Percentiles rank a stretch among this genome's conserved stretches.
phyloP scores from a whole-genome alignment of 2,329 filamentous ascomycete genomes.

The Zasmidium cellare region DNA sequence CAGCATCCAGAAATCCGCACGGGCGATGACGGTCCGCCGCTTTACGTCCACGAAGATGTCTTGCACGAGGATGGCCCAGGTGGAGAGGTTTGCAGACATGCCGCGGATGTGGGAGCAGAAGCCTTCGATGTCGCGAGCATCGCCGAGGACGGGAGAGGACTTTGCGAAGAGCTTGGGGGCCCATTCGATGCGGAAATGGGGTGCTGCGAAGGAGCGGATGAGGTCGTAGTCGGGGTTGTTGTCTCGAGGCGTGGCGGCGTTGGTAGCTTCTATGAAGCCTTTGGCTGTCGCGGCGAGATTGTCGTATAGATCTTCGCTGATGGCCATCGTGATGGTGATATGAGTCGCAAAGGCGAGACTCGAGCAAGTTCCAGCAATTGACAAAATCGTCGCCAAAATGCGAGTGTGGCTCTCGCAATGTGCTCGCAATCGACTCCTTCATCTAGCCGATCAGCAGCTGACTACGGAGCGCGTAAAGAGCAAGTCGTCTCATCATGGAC shows the following conservation, averaged over 20 bases:
- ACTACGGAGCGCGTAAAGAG: background rate
- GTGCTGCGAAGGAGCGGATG: constrained; percentile 13
- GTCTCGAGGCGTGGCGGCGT: constrained; percentile 12
- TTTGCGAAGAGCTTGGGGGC: constrained; percentile 19
- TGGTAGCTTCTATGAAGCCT: constrained; percentile 19
- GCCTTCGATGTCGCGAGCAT: constrained; percentile 17
- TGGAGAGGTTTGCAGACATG: constrained; percentile 14
- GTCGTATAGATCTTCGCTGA: constrained; percentile 11
- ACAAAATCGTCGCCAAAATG: background rate
- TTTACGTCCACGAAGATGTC: constrained; percentile 17
- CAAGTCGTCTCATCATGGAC: background rate
- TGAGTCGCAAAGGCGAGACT: too few species aligned
- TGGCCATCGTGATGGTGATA: background rate
- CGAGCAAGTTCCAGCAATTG: too few species aligned
- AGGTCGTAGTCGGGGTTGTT: constrained; percentile 19
- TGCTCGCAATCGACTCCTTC: background rate
- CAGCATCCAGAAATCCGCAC: constrained; percentile 21
- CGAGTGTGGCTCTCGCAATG: background rate
- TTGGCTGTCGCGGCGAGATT: constrained; percentile 16
- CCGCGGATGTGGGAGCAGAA: constrained; percentile 16
- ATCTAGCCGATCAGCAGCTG: background rate
- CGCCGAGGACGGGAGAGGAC: constrained; percentile 10
- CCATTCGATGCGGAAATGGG: constrained; percentile 20
- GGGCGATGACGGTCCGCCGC: constrained; percentile 11
- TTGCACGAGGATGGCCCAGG: constrained; percentile 17